Evolutionary conservation across 148 eudicot species (phyloP).

Genomic region (Rhododendron henanense): DNA sequence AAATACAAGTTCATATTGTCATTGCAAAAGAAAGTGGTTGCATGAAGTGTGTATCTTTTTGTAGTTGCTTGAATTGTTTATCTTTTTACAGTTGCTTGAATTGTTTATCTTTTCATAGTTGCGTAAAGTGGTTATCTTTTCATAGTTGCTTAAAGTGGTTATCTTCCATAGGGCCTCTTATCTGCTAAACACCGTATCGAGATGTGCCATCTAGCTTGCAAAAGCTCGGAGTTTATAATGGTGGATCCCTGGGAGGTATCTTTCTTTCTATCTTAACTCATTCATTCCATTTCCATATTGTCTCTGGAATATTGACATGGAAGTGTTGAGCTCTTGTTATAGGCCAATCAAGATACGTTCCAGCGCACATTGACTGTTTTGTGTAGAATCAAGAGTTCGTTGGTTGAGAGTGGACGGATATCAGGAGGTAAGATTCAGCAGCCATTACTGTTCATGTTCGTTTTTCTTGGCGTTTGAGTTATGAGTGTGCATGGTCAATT

Average conservation of each 20-base stretch:
- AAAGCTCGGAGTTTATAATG: constrained; percentile 78
- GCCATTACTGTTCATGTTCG: neutral
- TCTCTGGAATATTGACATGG: neutral
- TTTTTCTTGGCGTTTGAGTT: neutral
- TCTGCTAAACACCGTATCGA: constrained; percentile 72
- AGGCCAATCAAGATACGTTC: constrained; percentile 73
- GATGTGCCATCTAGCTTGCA: constrained; percentile 83
- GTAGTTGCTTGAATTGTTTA: constrained; percentile 21
- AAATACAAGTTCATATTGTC: neutral
- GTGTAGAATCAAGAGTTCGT: constrained; percentile 56
- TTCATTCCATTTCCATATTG: neutral
- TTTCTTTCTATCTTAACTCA: constrained; percentile 11
- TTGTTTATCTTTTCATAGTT: neutral
- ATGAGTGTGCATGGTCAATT: neutral
- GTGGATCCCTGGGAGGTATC: constrained; percentile 96
- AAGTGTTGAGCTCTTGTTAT: constrained; percentile 9
- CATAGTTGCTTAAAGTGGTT: neutral
- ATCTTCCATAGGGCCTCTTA: constrained; percentile 58
- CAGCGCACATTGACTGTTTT: constrained; percentile 84
- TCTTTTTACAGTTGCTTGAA: constrained; percentile 1
- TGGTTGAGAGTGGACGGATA: constrained; percentile 35
- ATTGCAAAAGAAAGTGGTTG: neutral
- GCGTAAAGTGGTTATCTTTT: constrained; percentile 1
- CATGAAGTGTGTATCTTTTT: constrained; percentile 1
- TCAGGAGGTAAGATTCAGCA: constrained; percentile 39